These are phyloP conservation scores for Boletus vermiculosoides DNA, from an alignment of 768 basidiomycete species.

Conservation along the genomic window DNA sequence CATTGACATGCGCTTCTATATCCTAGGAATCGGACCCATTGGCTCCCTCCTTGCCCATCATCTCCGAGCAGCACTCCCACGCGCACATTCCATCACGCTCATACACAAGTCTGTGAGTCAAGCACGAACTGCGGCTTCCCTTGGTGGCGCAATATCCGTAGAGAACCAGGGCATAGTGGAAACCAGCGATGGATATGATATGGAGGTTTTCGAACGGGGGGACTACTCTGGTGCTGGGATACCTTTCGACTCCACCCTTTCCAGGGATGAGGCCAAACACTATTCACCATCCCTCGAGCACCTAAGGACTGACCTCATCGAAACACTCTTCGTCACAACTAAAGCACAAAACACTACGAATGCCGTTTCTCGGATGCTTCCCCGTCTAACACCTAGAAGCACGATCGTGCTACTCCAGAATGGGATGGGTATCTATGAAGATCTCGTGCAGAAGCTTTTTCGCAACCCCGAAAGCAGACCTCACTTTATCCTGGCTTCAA, in stretches of 20 bases:
- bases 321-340: conserved; percentile 78
- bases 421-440: conserved; percentile 90
- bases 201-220: conserved; percentile 46
- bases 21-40: conserved; percentile 80
- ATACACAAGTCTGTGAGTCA: conserved; percentile 56
- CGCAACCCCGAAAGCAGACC: conserved; percentile 72
- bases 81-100: conserved; percentile 57
- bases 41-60: conserved; percentile 82
- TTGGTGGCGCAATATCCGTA: conserved; percentile 42
- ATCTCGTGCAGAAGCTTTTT: conserved; percentile 65
- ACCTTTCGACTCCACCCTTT: conserved; percentile 15
- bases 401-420: conserved; percentile 94
- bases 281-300: conserved; percentile 15
- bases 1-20: conserved; percentile 57
- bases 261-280: conserved; percentile 12
- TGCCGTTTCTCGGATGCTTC: conserved; percentile 57
- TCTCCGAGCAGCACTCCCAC: conserved; percentile 60
- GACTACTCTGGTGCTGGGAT: conserved; percentile 24
- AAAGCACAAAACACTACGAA: conserved; percentile 68
- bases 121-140: conserved; percentile 34
- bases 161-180: conserved; percentile 49
- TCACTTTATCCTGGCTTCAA: conserved; percentile 81
- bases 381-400: conserved; percentile 60
- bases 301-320: conserved; percentile 44
- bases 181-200: conserved; percentile 44